These are phyloP conservation scores for Nevesoporus exiguus DNA, from an alignment of 768 basidiomycete species.

Conservation along the genomic window DNA sequence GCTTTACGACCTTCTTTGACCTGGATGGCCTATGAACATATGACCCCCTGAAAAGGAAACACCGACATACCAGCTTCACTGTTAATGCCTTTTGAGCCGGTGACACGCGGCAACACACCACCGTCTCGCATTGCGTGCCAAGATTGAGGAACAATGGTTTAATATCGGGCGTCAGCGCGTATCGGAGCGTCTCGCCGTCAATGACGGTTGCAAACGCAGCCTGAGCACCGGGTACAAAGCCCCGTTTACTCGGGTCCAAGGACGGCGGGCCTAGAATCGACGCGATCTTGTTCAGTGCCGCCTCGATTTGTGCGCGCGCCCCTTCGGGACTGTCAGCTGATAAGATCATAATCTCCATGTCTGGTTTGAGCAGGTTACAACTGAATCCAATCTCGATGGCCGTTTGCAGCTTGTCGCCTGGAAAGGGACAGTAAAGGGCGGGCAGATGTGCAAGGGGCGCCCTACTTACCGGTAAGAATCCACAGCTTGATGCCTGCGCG, in stretches of 20 bases:
- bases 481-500: slow-evolving; percentile 95
- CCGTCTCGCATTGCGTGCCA: slow-evolving; percentile 94
- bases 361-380: slow-evolving; percentile 89
- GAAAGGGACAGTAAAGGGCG: not conserved
- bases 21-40: slow-evolving; percentile 34
- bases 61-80: slow-evolving; percentile 72
- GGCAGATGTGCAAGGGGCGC: not conserved
- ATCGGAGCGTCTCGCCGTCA: slow-evolving; percentile 87
- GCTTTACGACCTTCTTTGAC: slow-evolving; percentile 95
- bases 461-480: slow-evolving; percentile 81
- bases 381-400: slow-evolving; percentile 97
- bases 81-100: slow-evolving; percentile 98
- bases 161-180: slow-evolving; percentile 72
- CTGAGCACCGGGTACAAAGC: slow-evolving; percentile 60
- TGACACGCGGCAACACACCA: slow-evolving; percentile 97
- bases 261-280: slow-evolving; percentile 77
- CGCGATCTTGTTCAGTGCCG: slow-evolving; percentile 90
- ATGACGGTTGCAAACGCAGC: slow-evolving; percentile 92
- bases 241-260: slow-evolving; percentile 55
- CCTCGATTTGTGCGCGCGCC: slow-evolving; percentile 84
- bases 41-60: not conserved
- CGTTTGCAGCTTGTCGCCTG: slow-evolving; percentile 95
- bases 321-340: slow-evolving; percentile 77
- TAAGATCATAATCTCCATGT: slow-evolving; percentile 97
- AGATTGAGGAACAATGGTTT: slow-evolving; percentile 88